phyloP scores from a whole-genome alignment of 345 rosid genomes.

The Populus euphratica region DNA sequence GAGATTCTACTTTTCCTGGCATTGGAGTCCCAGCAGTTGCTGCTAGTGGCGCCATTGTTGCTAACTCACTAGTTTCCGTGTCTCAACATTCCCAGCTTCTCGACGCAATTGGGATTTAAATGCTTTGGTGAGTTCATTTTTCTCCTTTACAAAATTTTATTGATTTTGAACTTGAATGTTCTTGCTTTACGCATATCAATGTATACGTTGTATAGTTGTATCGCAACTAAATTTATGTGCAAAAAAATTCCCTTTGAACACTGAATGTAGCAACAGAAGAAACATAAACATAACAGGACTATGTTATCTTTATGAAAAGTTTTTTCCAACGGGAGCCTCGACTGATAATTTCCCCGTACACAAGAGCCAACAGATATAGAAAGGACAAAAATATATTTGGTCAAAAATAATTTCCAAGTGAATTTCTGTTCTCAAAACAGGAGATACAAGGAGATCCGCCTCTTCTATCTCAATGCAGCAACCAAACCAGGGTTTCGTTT shows the following conservation, averaged over 20 bases:
- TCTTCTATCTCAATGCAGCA: too few relatives aligned
- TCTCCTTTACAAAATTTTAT: neutral
- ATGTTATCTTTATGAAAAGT: neutral
- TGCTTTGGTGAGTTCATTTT: conserved; percentile 15
- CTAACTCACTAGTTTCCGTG: conserved; percentile 74
- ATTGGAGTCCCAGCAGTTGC: conserved; percentile 93
- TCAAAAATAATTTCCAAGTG: too few relatives aligned
- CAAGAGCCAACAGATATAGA: too few relatives aligned
- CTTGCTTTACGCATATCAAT: neutral
- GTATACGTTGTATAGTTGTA: too few relatives aligned
- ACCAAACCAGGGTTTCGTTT: too few relatives aligned
- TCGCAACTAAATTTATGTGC: too few relatives aligned
- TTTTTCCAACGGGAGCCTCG: neutral
- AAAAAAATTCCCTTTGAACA: neutral
- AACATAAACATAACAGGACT: neutral
- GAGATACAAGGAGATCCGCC: too few relatives aligned
- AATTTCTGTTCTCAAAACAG: too few relatives aligned
- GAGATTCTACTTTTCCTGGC: conserved; percentile 93
- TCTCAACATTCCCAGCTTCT: conserved; percentile 78
- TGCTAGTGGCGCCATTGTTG: conserved; percentile 92
- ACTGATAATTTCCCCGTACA: neutral
- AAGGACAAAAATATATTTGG: too few relatives aligned
- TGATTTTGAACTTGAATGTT: neutral
- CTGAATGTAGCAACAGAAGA: neutral
- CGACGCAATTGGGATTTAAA: conserved; percentile 72